phyloP scores from a whole-genome alignment of 202 grass and related monocot species.

The Musa balbisiana region DNA sequence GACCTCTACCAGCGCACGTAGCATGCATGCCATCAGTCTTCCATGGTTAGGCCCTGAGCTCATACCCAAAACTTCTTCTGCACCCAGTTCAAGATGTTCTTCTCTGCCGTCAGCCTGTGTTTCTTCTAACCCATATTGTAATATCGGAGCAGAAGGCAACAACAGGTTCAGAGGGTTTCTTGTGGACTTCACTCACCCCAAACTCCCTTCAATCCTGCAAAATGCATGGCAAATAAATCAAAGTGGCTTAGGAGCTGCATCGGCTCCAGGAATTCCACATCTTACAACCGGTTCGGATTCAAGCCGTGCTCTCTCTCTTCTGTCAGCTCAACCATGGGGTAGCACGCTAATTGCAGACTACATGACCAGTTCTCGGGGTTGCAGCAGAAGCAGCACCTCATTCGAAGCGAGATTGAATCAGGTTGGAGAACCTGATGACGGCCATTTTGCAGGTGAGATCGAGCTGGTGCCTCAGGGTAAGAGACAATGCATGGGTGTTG shows the following conservation, averaged over 20 bases:
- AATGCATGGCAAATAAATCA: conserved; percentile 47
- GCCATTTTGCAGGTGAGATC: conserved; percentile 63
- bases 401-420: conserved; percentile 15
- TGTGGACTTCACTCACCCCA: conserved; percentile 69
- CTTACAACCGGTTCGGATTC: conserved; percentile 51
- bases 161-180: conserved; percentile 59
- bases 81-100: not conserved
- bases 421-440: conserved; percentile 21
- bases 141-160: conserved; percentile 29
- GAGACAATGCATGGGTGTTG: conserved; percentile 34
- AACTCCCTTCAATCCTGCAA: conserved; percentile 28
- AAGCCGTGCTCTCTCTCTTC: conserved; percentile 99
- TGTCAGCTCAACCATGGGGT: conserved; percentile 71
- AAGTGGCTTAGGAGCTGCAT: conserved; percentile 19
- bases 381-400: conserved; percentile 11
- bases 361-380: conserved; percentile 23
- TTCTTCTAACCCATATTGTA: not conserved
- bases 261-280: conserved; percentile 35
- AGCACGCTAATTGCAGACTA: conserved; percentile 18
- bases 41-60: conserved; percentile 34
- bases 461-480: conserved; percentile 63
- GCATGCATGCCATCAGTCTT: conserved; percentile 38
- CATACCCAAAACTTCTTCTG: not conserved
- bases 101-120: not conserved
- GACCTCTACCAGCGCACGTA: conserved; percentile 9